phyloP scores from a whole-genome alignment of 805 yeast species.

The Pachysolen tannophilus region DNA sequence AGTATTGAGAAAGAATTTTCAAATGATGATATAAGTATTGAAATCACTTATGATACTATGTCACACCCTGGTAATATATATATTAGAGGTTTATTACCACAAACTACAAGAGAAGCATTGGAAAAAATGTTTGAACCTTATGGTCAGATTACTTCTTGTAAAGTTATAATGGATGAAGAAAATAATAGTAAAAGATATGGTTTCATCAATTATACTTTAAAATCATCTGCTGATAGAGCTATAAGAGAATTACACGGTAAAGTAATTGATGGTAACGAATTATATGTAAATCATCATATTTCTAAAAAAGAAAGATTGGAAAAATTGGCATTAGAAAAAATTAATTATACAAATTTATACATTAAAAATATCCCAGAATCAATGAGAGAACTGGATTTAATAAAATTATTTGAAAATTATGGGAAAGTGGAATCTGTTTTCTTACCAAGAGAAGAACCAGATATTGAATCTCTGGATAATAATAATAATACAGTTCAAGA shows the following conservation, averaged over 20 bases:
- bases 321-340: constrained; percentile 34
- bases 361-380: constrained; percentile 40
- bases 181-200: constrained; percentile 50
- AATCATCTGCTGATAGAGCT: constrained; percentile 55
- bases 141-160: constrained; percentile 37
- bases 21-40: constrained; percentile 3
- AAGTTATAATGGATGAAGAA: constrained; percentile 37
- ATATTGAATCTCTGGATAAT: no score
- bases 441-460: constrained; percentile 33
- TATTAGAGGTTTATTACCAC: constrained; percentile 36
- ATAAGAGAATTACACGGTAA: constrained; percentile 31
- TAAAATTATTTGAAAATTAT: constrained; percentile 33
- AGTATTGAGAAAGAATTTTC: neutral
- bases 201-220: constrained; percentile 54
- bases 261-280: constrained; percentile 21
- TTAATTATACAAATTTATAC: constrained; percentile 46
- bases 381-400: constrained; percentile 29
- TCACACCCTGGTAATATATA: constrained; percentile 55
- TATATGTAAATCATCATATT: constrained; percentile 56
- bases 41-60: constrained; percentile 19
- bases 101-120: constrained; percentile 24
- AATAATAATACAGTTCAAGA: constrained; percentile 1
- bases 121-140: constrained; percentile 27
- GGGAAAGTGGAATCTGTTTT: constrained; percentile 43
- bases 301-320: constrained; percentile 53